Evolutionary conservation across 176 grass and related monocot genomes (phyloP).

Genomic region (Cymbopogon citratus): DNA sequence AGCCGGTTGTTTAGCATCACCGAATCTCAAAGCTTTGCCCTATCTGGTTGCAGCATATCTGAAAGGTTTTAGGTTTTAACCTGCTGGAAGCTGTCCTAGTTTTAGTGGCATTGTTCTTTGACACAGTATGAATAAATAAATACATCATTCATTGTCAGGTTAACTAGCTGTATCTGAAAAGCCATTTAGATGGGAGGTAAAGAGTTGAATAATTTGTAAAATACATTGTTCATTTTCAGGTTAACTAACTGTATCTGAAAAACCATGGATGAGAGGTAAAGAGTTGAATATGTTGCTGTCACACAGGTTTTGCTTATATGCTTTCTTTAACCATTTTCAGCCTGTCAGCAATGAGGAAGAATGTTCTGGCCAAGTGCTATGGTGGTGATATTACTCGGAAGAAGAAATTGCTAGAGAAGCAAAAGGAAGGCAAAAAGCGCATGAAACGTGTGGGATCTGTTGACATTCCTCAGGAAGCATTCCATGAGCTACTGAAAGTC

Average conservation of each 20-base stretch:
- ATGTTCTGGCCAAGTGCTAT: slow-evolving; percentile 97
- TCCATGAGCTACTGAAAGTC: slow-evolving; percentile 79
- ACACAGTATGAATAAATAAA: not conserved
- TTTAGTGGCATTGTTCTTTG: not conserved
- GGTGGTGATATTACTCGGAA: slow-evolving; percentile 94
- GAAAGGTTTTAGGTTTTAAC: not conserved
- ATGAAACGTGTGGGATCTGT: slow-evolving; percentile 99
- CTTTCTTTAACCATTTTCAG: slow-evolving; percentile 39
- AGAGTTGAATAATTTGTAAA: not conserved
- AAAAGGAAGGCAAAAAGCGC: slow-evolving; percentile 97
- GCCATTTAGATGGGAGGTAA: not conserved
- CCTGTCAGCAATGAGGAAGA: slow-evolving; percentile 95
- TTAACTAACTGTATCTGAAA: not conserved
- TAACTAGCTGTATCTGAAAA: not conserved
- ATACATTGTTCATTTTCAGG: not conserved
- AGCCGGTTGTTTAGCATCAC: too few relatives aligned
- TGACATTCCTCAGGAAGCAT: slow-evolving; percentile 94
- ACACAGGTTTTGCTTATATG: slow-evolving; percentile 8
- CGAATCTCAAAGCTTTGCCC: too few relatives aligned
- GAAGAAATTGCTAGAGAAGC: slow-evolving; percentile 95
- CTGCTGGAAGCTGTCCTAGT: not conserved
- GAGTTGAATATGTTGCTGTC: not conserved
- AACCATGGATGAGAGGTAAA: not conserved
- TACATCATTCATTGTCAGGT: not conserved
- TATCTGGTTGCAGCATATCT: not conserved